Conservation (phyloP, 257 asterid species). For the Solanum phureja region DNA sequence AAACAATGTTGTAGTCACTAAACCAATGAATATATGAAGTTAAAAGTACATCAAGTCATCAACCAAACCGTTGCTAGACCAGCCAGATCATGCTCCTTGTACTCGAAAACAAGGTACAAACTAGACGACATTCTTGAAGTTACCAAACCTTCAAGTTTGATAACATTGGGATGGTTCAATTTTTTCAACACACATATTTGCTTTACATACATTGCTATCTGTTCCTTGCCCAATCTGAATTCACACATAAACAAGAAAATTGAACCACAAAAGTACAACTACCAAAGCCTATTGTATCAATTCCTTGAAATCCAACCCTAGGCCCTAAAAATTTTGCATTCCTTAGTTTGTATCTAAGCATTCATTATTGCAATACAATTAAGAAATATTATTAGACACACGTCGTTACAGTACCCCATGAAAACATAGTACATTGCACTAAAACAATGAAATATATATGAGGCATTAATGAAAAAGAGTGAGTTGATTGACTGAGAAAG, state of each 20-base stretch:
- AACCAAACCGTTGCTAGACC: conserved; percentile 53
- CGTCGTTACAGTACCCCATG: neutral
- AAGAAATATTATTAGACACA: neutral
- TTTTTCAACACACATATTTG: conserved; percentile 36
- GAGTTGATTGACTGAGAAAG: conserved; percentile 51
- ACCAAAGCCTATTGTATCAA: neutral
- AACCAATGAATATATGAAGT: neutral
- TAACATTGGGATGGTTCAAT: conserved; percentile 82
- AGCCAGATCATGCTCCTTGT: conserved; percentile 91
- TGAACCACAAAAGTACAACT: neutral
- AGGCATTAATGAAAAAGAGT: neutral
- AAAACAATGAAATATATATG: neutral
- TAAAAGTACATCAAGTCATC: neutral
- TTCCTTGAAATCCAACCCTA: neutral
- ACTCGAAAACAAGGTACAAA: conserved; percentile 77
- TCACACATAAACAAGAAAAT: neutral
- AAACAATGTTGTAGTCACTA: too few relatives aligned
- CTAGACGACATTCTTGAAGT: conserved; percentile 79
- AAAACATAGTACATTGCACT: neutral
- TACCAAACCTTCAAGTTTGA: conserved; percentile 78
- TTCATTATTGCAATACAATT: neutral
- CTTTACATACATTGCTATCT: conserved; percentile 83
- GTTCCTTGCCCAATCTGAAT: conserved; percentile 88
- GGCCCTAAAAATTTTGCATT: neutral
- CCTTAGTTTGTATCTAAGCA: neutral